A percentile compares a stretch with the other conserved stretches of the same genome.
Evolutionary conservation across 306 rosid species (phyloP).

Genomic region (Dicorynia guianensis): DNA sequence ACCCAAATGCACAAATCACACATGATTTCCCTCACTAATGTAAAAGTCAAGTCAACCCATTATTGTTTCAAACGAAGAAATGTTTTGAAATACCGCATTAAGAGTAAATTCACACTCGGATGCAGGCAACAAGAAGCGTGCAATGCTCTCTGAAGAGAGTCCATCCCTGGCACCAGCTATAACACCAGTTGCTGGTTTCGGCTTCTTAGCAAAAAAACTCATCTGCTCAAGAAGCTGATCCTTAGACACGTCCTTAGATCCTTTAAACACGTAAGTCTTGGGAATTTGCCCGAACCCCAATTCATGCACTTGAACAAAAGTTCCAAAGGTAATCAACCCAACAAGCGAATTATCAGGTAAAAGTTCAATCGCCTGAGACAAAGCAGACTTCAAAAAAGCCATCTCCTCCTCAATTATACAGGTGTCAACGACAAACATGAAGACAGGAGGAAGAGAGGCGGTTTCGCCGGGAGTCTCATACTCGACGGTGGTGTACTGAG

Average conservation of each 20-base stretch:
- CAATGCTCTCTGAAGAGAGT: constrained; percentile 72
- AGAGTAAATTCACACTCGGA: constrained; percentile 86
- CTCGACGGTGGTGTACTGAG: constrained; percentile 89
- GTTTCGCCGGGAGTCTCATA: constrained; percentile 56
- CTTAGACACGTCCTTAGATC: constrained; percentile 78
- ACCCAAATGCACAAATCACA: constrained; percentile 56
- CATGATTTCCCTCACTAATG: background rate
- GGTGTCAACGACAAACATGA: constrained; percentile 83
- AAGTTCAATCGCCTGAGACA: constrained; percentile 79
- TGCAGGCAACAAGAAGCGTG: constrained; percentile 80
- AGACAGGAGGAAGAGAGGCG: constrained; percentile 62
- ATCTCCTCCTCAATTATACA: constrained; percentile 90
- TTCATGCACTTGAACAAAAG: constrained; percentile 84
- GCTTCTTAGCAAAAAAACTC: constrained; percentile 80
- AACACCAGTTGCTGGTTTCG: constrained; percentile 77
- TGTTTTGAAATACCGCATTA: constrained; percentile 65
- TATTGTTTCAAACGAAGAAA: background rate
- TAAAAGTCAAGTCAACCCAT: background rate
- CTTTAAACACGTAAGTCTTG: constrained; percentile 80
- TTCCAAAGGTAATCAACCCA: constrained; percentile 84
- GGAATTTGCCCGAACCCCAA: constrained; percentile 80
- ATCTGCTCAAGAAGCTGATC: constrained; percentile 90
- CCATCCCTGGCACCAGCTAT: constrained; percentile 94
- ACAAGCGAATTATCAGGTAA: constrained; percentile 89
- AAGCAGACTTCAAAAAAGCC: constrained; percentile 66